Base-by-base conservation (phyloP, 352 stramenopile genomes). In the Thalassiosira gravida region DNA sequence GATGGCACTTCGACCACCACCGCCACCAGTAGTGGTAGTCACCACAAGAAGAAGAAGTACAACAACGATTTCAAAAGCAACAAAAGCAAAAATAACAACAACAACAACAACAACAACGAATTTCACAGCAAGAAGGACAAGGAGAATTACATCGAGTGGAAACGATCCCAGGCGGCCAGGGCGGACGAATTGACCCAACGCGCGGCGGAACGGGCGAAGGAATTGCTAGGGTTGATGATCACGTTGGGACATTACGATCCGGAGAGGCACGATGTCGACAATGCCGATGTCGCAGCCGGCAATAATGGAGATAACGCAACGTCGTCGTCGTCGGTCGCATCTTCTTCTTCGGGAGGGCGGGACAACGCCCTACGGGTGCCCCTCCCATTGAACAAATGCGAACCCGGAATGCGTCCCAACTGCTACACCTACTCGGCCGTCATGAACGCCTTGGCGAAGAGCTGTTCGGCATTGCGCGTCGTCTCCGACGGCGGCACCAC, bases 341-440 rank as follows among this genome's bases (percentile, higher is more conserved):
- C n/a, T n/a, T n/a, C n/a, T n/a, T n/a, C n/a, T n/a, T n/a, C n/a
- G n/a, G n/a, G n/a, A n/a, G n/a, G n/a, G n/a, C n/a, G n/a, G n/a
- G n/a, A n/a, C n/a, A n/a, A n/a, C n/a, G n/a, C n/a, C n/a, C n/a
- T n/a, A n/a, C n/a, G 20, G 20, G 20, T 8, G n/a, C 32, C 52
- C 32, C 44, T 49, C 1, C 22, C 39, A 18, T 13, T 75, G 1
- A 13, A 62, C 11, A 75, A 72, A 59, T 68, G 49, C 32, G 71
- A 86, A 57, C 72, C 71, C 5, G 59, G 64, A 9, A 81, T 90
- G 49, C 55, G 74, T 44, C 78, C 70, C 22, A 92, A 90, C 53
- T 80, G 78, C 29, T 89, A 85, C 53, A 89, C 82, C 5, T 92
- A 89, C 47, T 87, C 83, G 25, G 86, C 86, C 24, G 72, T 90